phyloP scores from a whole-genome alignment of 208 protist genomes.

The Hexamita inflata region DNA sequence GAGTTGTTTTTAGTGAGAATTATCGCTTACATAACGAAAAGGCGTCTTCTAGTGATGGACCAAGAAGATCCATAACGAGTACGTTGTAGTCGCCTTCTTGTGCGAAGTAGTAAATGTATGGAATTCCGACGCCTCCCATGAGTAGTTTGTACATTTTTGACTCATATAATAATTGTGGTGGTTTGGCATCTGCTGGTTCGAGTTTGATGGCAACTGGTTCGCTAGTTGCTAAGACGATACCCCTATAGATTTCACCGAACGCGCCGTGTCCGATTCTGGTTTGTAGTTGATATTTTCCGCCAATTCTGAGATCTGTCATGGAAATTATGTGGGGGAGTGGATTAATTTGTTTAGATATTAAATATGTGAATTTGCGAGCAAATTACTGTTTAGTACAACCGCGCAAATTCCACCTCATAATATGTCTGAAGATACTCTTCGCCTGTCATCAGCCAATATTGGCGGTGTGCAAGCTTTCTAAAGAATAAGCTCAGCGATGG shows the following conservation, averaged over 20 bases:
- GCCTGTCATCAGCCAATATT: no score
- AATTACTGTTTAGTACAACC: no score
- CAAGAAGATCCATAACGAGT: constrained; percentile 93
- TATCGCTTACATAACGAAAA: constrained; percentile 65
- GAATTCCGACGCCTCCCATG: constrained; percentile 69
- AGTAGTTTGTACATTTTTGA: constrained; percentile 72
- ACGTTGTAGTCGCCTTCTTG: constrained; percentile 84
- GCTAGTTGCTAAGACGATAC: constrained; percentile 27
- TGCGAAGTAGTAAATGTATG: constrained; percentile 75
- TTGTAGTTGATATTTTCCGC: constrained; percentile 23
- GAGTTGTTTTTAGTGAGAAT: constrained; percentile 90
- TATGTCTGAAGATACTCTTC: no score
- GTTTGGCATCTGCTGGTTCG: constrained; percentile 65
- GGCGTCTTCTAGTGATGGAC: constrained; percentile 86
- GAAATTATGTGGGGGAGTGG: no score
- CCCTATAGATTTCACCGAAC: constrained; percentile 32
- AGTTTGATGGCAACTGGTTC: constrained; percentile 74
- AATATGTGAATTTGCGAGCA: no score
- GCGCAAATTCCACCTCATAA: no score
- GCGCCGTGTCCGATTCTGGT: constrained; percentile 15
- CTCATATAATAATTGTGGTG: constrained; percentile 90
- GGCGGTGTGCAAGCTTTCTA: no score
- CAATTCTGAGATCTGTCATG: constrained; percentile 26
- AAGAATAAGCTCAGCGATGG: no score
- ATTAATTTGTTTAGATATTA: no score